Conservation (phyloP, 257 asterid species). For the Verbascum thapsus region DNA sequence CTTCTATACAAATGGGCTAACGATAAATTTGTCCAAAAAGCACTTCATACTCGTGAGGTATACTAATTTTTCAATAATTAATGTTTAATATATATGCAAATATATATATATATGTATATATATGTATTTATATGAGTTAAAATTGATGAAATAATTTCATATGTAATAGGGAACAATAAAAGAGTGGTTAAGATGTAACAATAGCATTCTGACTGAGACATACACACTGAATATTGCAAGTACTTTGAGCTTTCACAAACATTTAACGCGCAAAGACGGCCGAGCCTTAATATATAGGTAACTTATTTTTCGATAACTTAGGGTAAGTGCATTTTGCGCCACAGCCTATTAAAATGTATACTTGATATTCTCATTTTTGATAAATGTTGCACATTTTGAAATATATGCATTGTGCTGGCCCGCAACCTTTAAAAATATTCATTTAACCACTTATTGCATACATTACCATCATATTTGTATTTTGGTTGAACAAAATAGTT, state of each 20-base stretch:
- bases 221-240: not conserved
- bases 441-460: too few species aligned
- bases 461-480: too few species aligned
- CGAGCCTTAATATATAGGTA: conserved; percentile 31
- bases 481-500: too few species aligned
- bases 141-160: not conserved
- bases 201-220: not conserved
- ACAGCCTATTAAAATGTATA: not conserved
- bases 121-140: too few species aligned
- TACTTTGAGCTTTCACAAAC: not conserved
- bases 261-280: not conserved
- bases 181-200: conserved; percentile 37
- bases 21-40: conserved; percentile 30
- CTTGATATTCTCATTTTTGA: not conserved
- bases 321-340: too few species aligned
- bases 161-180: conserved; percentile 27
- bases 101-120: too few species aligned
- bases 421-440: too few species aligned
- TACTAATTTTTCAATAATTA: too few species aligned
- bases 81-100: too few species aligned
- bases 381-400: too few species aligned
- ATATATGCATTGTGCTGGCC: too few species aligned
- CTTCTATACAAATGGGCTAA: conserved; percentile 26
- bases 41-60: conserved; percentile 35
- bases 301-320: not conserved